Conservation (phyloP, 2,329 filamentous ascomycete genomes). For the Claviceps lovelessii region DNA sequence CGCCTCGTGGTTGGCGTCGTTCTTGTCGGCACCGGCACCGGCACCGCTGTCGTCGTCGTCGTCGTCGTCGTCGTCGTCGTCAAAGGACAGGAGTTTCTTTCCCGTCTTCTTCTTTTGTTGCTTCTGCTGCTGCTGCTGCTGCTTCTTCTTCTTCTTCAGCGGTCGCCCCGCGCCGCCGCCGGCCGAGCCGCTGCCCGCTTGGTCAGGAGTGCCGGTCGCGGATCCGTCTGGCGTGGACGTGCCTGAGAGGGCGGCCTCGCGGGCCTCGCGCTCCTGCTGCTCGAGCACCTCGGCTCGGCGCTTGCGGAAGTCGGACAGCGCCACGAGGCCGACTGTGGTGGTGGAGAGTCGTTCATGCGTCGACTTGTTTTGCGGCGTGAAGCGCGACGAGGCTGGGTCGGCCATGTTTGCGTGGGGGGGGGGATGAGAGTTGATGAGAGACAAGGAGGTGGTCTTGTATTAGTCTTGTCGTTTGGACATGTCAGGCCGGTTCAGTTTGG, state of each 20-base stretch:
- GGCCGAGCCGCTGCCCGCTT: slow-evolving; percentile 22
- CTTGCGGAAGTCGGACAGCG: slow-evolving; percentile 89
- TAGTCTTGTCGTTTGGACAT: too few species aligned
- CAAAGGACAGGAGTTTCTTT: slow-evolving; percentile 20
- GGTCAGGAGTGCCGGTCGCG: slow-evolving; percentile 33
- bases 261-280: slow-evolving; percentile 69
- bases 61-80: slow-evolving; percentile 28
- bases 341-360: slow-evolving; percentile 72
- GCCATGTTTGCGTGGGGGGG: too few species aligned
- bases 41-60: slow-evolving; percentile 28
- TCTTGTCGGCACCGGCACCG: slow-evolving; percentile 18
- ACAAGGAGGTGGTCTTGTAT: too few species aligned
- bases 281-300: slow-evolving; percentile 88
- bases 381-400: slow-evolving; percentile 38
- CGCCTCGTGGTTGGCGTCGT: slow-evolving; percentile 32
- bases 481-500: too few species aligned
- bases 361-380: slow-evolving; percentile 60
- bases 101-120: slow-evolving; percentile 32
- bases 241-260: slow-evolving; percentile 40
- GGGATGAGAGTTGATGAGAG: too few species aligned
- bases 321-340: slow-evolving; percentile 79
- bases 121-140: slow-evolving; percentile 9
- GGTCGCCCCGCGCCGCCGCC: slow-evolving; percentile 12
- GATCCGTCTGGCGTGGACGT: slow-evolving; percentile 35
- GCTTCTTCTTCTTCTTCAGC: slow-evolving; percentile 12